Conservation (phyloP, 768 basidiomycete genomes). For the Nidularia pulvinata region DNA sequence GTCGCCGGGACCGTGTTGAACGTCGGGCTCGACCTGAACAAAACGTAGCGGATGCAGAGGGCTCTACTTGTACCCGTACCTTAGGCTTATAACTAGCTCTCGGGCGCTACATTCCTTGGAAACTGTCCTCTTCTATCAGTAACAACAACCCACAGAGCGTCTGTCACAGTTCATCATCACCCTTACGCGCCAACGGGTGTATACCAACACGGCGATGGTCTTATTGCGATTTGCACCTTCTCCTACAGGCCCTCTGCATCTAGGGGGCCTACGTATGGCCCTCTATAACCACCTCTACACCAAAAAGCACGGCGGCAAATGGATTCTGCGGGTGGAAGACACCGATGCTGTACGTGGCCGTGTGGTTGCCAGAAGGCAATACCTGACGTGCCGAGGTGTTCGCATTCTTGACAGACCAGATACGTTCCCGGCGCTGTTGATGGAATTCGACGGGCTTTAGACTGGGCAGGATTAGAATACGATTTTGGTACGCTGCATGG, state of each 20-base stretch:
- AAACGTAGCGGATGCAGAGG: too few relatives aligned
- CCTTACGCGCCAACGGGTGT: not conserved
- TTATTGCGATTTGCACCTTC: slow-evolving; percentile 95
- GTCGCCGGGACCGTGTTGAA: too few relatives aligned
- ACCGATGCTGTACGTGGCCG: slow-evolving; percentile 76
- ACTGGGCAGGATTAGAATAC: slow-evolving; percentile 91
- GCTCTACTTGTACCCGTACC: too few relatives aligned
- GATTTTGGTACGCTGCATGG: slow-evolving; percentile 70
- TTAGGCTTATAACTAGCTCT: too few relatives aligned
- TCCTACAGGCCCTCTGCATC: slow-evolving; percentile 91
- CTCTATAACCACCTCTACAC: slow-evolving; percentile 92
- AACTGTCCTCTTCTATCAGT: not conserved
- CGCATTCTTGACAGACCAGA: slow-evolving; percentile 52
- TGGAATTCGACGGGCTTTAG: slow-evolving; percentile 69
- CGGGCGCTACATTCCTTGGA: not conserved
- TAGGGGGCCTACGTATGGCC: slow-evolving; percentile 94
- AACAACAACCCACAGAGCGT: not conserved
- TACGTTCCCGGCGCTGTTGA: slow-evolving; percentile 86
- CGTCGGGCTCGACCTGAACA: too few relatives aligned
- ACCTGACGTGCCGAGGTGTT: not conserved
- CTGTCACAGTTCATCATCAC: too few relatives aligned
- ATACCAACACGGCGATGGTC: slow-evolving; percentile 31
- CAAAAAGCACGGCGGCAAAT: slow-evolving; percentile 79
- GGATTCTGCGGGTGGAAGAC: slow-evolving; percentile 94
- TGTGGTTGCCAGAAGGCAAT: not conserved